Evolutionary conservation across 352 stramenopile species (phyloP).

Genomic region (Lagenidium giganteum): DNA sequence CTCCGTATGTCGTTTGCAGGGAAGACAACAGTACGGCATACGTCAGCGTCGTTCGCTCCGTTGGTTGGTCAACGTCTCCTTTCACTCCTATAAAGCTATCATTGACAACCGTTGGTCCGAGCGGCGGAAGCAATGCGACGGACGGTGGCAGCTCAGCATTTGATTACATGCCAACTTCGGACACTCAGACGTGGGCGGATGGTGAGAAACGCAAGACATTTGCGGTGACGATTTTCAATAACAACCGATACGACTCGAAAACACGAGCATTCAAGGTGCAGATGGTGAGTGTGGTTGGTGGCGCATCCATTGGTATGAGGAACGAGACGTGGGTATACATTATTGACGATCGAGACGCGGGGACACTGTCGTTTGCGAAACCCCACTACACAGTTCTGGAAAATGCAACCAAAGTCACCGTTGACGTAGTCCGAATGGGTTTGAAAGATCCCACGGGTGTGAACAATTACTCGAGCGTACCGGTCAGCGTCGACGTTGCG

Average conservation of each 20-base stretch:
- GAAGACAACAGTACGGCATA: slow-evolving; percentile 61
- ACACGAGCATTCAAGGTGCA: slow-evolving; percentile 45
- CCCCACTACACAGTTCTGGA: slow-evolving; percentile 60
- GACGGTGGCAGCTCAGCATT: slow-evolving; percentile 56
- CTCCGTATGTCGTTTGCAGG: slow-evolving; percentile 44
- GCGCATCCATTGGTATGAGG: slow-evolving; percentile 38
- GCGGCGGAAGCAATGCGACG: slow-evolving; percentile 54
- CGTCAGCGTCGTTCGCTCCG: slow-evolving; percentile 40
- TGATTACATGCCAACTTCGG: slow-evolving; percentile 46
- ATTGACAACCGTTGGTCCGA: slow-evolving; percentile 33
- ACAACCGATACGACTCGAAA: slow-evolving; percentile 44
- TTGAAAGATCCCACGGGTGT: slow-evolving; percentile 32
- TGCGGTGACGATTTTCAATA: slow-evolving; percentile 67
- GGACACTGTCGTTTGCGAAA: slow-evolving; percentile 52
- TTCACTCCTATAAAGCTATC: slow-evolving; percentile 48
- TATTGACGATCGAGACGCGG: slow-evolving; percentile 67
- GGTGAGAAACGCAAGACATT: slow-evolving; percentile 50
- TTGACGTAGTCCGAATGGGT: slow-evolving; percentile 48
- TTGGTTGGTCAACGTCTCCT: slow-evolving; percentile 52
- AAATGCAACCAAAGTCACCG: slow-evolving; percentile 29
- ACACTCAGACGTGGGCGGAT: slow-evolving; percentile 49
- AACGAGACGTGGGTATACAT: slow-evolving; percentile 63
- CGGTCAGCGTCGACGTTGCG: slow-evolving; percentile 46
- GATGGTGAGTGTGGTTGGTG: slow-evolving; percentile 41
- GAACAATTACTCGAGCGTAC: slow-evolving; percentile 60